A percentile compares a stretch with the other conserved stretches of the same genome.
These are phyloP conservation scores for Miscanthus lutarioriparius DNA, from an alignment of 176 grass and related monocot species.

Conservation along the genomic window DNA sequence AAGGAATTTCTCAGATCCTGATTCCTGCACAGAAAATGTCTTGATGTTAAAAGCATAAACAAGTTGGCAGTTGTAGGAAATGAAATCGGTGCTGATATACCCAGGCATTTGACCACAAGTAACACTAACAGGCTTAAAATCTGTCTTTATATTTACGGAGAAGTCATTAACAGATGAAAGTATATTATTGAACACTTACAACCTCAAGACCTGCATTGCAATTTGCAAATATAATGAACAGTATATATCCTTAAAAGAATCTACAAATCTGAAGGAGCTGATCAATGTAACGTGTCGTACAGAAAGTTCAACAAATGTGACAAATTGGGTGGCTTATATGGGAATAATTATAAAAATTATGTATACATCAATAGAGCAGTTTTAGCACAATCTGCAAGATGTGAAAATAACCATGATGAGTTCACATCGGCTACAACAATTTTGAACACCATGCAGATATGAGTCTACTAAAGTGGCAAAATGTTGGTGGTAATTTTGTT, in stretches of 20 bases:
- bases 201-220: neutral
- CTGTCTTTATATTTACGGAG: neutral
- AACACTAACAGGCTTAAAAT: neutral
- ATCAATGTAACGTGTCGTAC: neutral
- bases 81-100: neutral
- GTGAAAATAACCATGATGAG: neutral
- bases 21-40: conserved; percentile 25
- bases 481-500: neutral
- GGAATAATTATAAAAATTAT: neutral
- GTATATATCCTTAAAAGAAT: neutral
- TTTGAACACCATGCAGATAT: neutral
- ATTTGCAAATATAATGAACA: neutral
- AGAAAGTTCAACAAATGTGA: neutral
- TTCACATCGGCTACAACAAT: neutral
- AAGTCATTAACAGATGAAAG: neutral
- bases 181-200: neutral
- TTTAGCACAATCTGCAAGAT: neutral
- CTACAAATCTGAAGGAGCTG: neutral
- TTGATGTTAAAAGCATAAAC: neutral
- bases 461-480: neutral
- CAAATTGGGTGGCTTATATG: neutral
- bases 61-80: neutral
- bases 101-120: neutral
- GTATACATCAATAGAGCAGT: neutral
- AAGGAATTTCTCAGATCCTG: neutral